Evolutionary conservation across 148 eudicot genomes (phyloP), one percentile per base, ranked within the genome.

Genomic region (Rhododendron williamsianum): DNA sequence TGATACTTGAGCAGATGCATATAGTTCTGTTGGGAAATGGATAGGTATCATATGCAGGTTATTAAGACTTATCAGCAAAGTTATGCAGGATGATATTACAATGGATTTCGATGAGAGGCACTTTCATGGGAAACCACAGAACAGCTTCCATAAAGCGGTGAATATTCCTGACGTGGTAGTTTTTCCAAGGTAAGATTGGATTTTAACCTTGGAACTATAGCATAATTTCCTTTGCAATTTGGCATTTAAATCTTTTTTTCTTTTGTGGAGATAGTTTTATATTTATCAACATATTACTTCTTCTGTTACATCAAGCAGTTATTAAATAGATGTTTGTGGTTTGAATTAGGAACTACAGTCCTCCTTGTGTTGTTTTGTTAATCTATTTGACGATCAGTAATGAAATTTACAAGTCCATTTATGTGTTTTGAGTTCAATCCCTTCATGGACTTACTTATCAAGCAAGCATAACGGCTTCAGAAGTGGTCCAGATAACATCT

Each of bases 131-230:
- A 97, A 91, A 87, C 99, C 99, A 63, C 99, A 92, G 86, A 92
- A 94, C 92, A 97, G 99, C 89, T 97, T 97, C 88, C 99, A 97
- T 91, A 93, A 92, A 86, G 94, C 98, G 86, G 93, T 95, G 81
- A 97, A 97, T 88, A 91, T 97, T 76, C 99, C 99, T 85, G 98
- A 97, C 69, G 88, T 95, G 27, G 96, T 97, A 76, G 92, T 95
- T 72, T 92, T 90, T 89, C 98, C 99, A 63, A 90, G 94, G 98
- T 95, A 38, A 81, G 80, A 80, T 41, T 52, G 43, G 51, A n/a
- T 72, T 23, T 69, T 38, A 54, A 21, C 56, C 35, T 65, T 46
- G 65, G 43, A 38, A 83, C 23, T 12, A 27, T 27, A 13, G 18
- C 76, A 30, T 35, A 3, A 3, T 81, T 56, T 56, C 16, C 43